These are phyloP conservation scores for Paxillus rubicundulus DNA, from an alignment of 768 basidiomycete genomes.

Conservation along the genomic window DNA sequence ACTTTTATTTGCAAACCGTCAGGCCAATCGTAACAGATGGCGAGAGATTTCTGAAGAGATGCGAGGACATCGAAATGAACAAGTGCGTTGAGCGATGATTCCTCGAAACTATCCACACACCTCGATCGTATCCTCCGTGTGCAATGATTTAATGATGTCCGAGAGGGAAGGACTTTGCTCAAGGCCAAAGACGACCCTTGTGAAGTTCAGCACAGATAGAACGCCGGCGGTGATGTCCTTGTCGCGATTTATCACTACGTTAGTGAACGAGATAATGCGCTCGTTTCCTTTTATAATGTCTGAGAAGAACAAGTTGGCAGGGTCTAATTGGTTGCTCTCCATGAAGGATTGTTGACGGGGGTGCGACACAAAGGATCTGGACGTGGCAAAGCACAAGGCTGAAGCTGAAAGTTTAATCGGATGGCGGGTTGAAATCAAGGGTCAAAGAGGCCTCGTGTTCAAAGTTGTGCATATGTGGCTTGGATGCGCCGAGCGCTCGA, in stretches of 20 bases:
- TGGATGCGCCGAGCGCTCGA: no score
- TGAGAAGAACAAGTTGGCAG: slow-evolving; percentile 1
- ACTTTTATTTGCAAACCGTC: slow-evolving; percentile 45
- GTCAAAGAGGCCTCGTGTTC: no score
- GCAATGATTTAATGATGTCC: slow-evolving; percentile 11
- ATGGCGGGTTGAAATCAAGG: no score
- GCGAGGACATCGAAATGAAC: not conserved
- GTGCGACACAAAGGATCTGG: no score
- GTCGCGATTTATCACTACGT: slow-evolving; percentile 38
- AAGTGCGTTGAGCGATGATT: not conserved
- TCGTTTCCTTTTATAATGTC: slow-evolving; percentile 28
- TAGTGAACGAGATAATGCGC: slow-evolving; percentile 40
- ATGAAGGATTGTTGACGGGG: no score
- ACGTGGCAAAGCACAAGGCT: no score
- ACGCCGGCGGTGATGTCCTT: slow-evolving; percentile 43
- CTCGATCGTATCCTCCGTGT: slow-evolving; percentile 17
- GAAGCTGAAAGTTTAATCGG: no score
- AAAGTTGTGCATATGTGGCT: no score
- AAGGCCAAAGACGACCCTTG: slow-evolving; percentile 42
- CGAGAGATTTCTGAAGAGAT: slow-evolving; percentile 43
- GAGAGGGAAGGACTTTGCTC: slow-evolving; percentile 6
- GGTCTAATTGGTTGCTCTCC: no score
- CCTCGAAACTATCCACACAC: slow-evolving; percentile 4
- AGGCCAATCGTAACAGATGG: slow-evolving; percentile 50
- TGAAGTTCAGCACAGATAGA: slow-evolving; percentile 59